Conservation (phyloP, 2,329 filamentous ascomycete species). For the Metarhizium robertsii region DNA sequence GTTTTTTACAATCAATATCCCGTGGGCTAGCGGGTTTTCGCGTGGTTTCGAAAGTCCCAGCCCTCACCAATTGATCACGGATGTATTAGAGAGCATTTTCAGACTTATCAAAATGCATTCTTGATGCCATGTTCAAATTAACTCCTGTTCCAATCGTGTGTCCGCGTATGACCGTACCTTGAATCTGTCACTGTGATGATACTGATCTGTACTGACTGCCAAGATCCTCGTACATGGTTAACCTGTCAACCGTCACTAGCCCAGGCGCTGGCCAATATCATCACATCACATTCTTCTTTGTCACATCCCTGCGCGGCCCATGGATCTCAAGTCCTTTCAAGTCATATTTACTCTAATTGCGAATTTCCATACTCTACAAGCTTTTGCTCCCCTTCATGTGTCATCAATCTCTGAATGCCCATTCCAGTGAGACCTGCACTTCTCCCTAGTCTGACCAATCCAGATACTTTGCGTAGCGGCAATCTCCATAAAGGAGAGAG, state of each 20-base stretch:
- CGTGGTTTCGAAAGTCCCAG: constrained; percentile 13
- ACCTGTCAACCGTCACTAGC: too few relatives aligned
- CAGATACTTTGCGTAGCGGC: background rate
- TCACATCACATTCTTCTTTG: too few relatives aligned
- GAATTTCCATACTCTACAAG: constrained; percentile 7
- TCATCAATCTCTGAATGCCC: constrained; percentile 4
- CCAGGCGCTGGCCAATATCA: too few relatives aligned
- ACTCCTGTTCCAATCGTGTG: background rate
- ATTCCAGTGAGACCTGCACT: constrained; percentile 23
- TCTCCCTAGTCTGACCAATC: constrained; percentile 12
- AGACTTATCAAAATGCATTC: constrained; percentile 22
- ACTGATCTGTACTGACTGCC: too few relatives aligned
- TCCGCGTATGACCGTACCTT: background rate
- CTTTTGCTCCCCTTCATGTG: constrained; percentile 7
- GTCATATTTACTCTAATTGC: background rate
- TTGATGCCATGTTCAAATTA: constrained; percentile 9
- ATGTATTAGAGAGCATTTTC: constrained; percentile 30
- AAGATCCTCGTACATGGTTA: too few relatives aligned
- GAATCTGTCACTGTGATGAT: too few relatives aligned
- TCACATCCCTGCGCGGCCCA: constrained; percentile 4
- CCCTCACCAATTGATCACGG: constrained; percentile 14
- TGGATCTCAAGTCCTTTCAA: background rate
- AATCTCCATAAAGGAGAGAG: background rate
- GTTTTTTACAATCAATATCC: constrained; percentile 11
- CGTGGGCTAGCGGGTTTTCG: constrained; percentile 13